phyloP scores from a whole-genome alignment of 2,329 filamentous ascomycete species.

The Penicillium sp. region DNA sequence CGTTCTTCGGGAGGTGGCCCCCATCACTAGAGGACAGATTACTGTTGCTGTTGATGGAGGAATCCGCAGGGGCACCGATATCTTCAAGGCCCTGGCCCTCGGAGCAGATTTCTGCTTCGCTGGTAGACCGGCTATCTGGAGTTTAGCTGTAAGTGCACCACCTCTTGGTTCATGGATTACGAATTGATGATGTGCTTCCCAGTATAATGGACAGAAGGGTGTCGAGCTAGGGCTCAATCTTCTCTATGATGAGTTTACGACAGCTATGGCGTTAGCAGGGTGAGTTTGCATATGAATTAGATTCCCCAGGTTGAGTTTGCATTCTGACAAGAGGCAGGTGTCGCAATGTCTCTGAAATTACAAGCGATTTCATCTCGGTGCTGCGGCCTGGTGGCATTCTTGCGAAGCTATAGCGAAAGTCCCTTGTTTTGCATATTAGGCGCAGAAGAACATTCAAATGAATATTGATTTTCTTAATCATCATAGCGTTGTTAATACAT shows the following conservation, averaged over 20 bases:
- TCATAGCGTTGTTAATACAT: too few relatives aligned
- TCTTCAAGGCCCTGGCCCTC: slow-evolving; percentile 9
- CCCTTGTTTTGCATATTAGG: too few relatives aligned
- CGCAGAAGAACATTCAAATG: too few relatives aligned
- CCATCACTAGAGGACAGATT: background rate
- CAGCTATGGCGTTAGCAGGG: slow-evolving; percentile 36
- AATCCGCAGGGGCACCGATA: slow-evolving; percentile 6
- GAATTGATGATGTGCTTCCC: too few relatives aligned
- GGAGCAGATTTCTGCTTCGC: slow-evolving; percentile 7
- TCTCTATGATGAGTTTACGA: slow-evolving; percentile 31
- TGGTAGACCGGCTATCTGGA: slow-evolving; percentile 6
- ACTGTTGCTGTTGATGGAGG: slow-evolving; percentile 5
- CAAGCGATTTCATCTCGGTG: too few relatives aligned
- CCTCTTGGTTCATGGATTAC: too few relatives aligned
- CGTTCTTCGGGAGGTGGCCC: background rate
- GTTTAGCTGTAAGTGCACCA: background rate
- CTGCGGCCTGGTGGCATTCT: too few relatives aligned
- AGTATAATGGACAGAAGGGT: slow-evolving; percentile 35
- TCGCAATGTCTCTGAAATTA: too few relatives aligned
- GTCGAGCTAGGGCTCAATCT: slow-evolving; percentile 36
- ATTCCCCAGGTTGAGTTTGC: too few relatives aligned
- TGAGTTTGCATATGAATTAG: slow-evolving; percentile 8
- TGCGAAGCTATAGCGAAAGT: too few relatives aligned
- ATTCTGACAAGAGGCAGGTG: too few relatives aligned
- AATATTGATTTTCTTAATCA: too few relatives aligned